Conservation (phyloP, 202 grass and related monocot genomes). For the Zizania palustris region DNA sequence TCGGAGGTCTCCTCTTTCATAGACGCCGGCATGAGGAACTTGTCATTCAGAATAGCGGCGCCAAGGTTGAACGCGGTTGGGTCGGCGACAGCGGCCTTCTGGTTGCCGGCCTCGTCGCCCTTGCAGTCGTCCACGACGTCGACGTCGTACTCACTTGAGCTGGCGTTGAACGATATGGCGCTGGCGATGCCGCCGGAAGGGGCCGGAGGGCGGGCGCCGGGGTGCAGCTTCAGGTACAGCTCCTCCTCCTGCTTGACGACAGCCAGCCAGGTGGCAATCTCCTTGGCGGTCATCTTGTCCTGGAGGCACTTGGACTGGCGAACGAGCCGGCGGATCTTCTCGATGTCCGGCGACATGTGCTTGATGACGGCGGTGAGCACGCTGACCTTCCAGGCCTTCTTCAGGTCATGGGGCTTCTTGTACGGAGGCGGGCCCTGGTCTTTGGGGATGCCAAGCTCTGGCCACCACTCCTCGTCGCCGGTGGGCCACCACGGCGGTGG, state of each 20-base stretch:
- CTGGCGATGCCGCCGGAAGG: conserved; percentile 46
- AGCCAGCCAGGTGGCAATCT: conserved; percentile 84
- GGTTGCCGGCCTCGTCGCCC: conserved; percentile 55
- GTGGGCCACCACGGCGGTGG: conserved; percentile 95
- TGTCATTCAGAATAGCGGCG: conserved; percentile 51
- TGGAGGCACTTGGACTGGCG: conserved; percentile 96
- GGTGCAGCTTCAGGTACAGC: conserved; percentile 67
- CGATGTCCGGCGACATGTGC: conserved; percentile 93
- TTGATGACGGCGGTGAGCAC: conserved; percentile 98
- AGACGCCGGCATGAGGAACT: conserved; percentile 41
- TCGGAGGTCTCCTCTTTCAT: conserved; percentile 77
- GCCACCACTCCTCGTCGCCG: conserved; percentile 85
- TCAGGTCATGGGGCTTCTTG: conserved; percentile 98
- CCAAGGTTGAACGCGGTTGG: conserved; percentile 54
- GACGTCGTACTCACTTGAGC: conserved; percentile 85
- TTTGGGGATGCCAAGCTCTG: conserved; percentile 62
- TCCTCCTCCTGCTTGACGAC: conserved; percentile 96
- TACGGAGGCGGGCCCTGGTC: conserved; percentile 84
- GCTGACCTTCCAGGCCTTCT: conserved; percentile 97
- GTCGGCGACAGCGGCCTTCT: conserved; percentile 36
- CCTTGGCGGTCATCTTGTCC: conserved; percentile 99
- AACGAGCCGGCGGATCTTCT: conserved; percentile 89
- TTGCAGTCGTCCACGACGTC: conserved; percentile 66
- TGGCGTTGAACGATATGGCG: conserved; percentile 71
- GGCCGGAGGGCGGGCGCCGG: conserved; percentile 43